phyloP scores from a whole-genome alignment of 2,329 filamentous ascomycete species.

The Triangularia setosa region DNA sequence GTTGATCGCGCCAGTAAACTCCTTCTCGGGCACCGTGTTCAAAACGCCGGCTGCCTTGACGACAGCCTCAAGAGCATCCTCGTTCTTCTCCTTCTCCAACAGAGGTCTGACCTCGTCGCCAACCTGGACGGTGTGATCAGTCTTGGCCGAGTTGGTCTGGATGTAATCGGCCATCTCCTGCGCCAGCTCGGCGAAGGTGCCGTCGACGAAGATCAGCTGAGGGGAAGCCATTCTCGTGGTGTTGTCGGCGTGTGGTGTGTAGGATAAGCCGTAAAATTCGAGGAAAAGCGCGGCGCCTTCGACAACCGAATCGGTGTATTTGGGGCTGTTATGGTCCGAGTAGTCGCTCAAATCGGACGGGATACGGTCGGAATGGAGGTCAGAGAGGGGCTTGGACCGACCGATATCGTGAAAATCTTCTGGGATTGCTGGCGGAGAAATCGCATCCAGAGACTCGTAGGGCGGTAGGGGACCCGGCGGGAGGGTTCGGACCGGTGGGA shows the following conservation, averaged over 20 bases:
- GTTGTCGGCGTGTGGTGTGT: constrained; percentile 3
- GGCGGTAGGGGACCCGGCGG: constrained; percentile 16
- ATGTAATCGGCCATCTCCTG: constrained; percentile 94
- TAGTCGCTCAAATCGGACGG: neutral
- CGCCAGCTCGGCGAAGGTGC: constrained; percentile 86
- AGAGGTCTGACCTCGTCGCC: constrained; percentile 74
- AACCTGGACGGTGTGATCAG: constrained; percentile 88
- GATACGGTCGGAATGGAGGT: neutral
- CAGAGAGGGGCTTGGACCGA: neutral
- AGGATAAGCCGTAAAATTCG: constrained; percentile 9
- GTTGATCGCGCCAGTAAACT: constrained; percentile 95
- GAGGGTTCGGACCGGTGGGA: constrained; percentile 14
- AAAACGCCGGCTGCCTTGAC: constrained; percentile 73
- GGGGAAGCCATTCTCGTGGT: constrained; percentile 44
- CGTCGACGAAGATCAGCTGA: constrained; percentile 76
- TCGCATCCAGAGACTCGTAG: constrained; percentile 18
- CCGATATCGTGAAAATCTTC: constrained; percentile 3
- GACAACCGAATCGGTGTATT: constrained; percentile 11
- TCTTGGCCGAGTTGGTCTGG: constrained; percentile 55
- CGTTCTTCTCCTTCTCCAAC: constrained; percentile 70
- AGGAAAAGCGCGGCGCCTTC: neutral
- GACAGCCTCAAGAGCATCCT: constrained; percentile 85
- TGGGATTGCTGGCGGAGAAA: constrained; percentile 17
- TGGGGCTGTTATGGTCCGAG: neutral
- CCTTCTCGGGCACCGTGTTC: constrained; percentile 88